phyloP scores from a whole-genome alignment of 768 basidiomycete genomes.

The Amanita rubescens region DNA sequence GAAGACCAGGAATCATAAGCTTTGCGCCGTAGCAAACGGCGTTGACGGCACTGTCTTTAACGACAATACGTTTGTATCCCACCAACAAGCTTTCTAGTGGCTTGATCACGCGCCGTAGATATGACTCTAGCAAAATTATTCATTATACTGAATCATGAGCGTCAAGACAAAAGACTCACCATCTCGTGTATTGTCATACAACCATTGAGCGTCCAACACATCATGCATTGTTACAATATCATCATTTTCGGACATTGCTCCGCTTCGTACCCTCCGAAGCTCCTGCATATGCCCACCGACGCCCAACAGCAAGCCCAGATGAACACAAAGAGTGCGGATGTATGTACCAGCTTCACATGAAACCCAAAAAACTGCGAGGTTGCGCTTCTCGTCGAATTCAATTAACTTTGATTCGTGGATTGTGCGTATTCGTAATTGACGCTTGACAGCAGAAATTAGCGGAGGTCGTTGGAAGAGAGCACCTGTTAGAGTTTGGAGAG shows the following conservation, averaged over 20 bases:
- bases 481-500: conserved; percentile 93
- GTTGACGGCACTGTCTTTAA: conserved; percentile 98
- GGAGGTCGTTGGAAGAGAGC: conserved; percentile 99
- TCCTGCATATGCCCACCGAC: conserved; percentile 99
- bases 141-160: not conserved
- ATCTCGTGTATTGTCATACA: conserved; percentile 95
- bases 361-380: conserved; percentile 97
- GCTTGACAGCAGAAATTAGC: conserved; percentile 97
- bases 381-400: conserved; percentile 96
- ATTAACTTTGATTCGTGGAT: conserved; percentile 94
- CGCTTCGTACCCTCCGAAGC: conserved; percentile 86
- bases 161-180: conserved; percentile 40
- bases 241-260: conserved; percentile 96
- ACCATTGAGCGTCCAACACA: conserved; percentile 97
- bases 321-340: conserved; percentile 94
- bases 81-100: conserved; percentile 91
- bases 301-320: conserved; percentile 87
- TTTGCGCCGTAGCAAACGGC: conserved; percentile 99
- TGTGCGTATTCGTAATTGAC: conserved; percentile 94
- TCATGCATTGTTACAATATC: conserved; percentile 99
- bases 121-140: conserved; percentile 64
- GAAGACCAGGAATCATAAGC: conserved; percentile 97
- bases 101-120: conserved; percentile 89
- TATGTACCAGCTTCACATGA: conserved; percentile 98
- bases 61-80: conserved; percentile 97